Evolutionary conservation across 2,329 filamentous ascomycete genomes (phyloP).

Genomic region (Colletotrichum sp.): DNA sequence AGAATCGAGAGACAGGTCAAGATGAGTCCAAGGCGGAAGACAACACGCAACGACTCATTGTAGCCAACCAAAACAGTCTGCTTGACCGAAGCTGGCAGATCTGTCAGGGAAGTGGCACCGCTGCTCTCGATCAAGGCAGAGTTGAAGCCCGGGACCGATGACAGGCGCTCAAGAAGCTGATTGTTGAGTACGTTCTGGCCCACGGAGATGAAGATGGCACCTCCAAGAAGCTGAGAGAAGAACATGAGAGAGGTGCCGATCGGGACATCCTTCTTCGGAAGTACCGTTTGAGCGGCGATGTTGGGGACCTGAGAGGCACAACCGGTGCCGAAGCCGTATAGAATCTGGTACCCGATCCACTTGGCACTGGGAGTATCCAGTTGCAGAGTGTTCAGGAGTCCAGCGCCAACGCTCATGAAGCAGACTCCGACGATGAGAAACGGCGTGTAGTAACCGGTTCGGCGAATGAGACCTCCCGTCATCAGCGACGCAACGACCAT

Average conservation of each 20-base stretch:
- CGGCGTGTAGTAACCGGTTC: constrained; percentile 48
- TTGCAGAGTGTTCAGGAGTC: constrained; percentile 38
- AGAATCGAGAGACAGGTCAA: constrained; percentile 53
- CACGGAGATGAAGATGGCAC: constrained; percentile 54
- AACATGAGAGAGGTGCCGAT: constrained; percentile 50
- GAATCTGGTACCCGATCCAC: constrained; percentile 29
- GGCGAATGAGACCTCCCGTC: constrained; percentile 37
- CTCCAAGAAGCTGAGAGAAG: constrained; percentile 47
- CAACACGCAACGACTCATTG: constrained; percentile 57
- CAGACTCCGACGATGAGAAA: constrained; percentile 49
- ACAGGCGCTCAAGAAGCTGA: constrained; percentile 43
- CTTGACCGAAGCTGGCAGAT: background rate
- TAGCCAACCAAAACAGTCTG: constrained; percentile 45
- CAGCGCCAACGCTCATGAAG: constrained; percentile 29
- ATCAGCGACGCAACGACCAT: constrained; percentile 37
- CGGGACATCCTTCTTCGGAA: constrained; percentile 45
- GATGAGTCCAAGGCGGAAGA: constrained; percentile 60
- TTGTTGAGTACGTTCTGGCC: constrained; percentile 57
- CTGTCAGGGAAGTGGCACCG: constrained; percentile 35
- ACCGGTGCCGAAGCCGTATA: constrained; percentile 28
- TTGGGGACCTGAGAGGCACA: constrained; percentile 46
- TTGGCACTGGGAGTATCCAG: constrained; percentile 29
- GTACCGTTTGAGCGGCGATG: constrained; percentile 49
- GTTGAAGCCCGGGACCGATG: constrained; percentile 37
- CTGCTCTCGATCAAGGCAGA: constrained; percentile 32